Base-by-base conservation (phyloP, 129 eudicot genomes). In the Logfia minima region DNA sequence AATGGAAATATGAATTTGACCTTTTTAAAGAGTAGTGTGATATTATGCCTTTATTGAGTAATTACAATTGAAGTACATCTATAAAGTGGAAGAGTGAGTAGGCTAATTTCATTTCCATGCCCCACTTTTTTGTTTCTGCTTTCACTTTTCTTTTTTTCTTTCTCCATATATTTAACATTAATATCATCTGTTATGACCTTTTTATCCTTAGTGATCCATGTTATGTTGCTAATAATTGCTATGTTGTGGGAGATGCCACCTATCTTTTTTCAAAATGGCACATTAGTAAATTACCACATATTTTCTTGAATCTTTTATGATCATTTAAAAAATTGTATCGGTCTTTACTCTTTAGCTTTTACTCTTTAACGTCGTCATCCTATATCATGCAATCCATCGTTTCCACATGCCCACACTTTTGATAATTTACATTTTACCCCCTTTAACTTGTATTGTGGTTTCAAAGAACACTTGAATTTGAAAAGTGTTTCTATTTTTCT, bases 321-420 rank as follows among this genome's bases (percentile, higher is more conserved):
- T 62, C 24, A 64, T 68, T 66, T 67, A 13, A 11, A 3, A 51
- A 72, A 51, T 67, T 71, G 10, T 3, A 0, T 26, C 28, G 39
- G 28, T 61, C 72, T 62, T 63, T 76, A 28, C 59, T 60, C 76
- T 62, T 64, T 64, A 53, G 55, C 83, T 35, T 35, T 79, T 79
- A 51, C 43, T 60, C 61, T 51, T 72, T 71, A 9, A 4, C 53
- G 59, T 78, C 48, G 31, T 60, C 31, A 61, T 63, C 71, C 18
- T 26, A 71, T 55, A 8, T 43, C 48, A 77, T 77, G 65, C 80
- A 22, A 48, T 48, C 6, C 55, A 14, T 48, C 3, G 18, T 48
- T 28, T 8, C 23, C 34, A 59, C 6, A 60, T 34, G 37, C 22
- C 6, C 52, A 23, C 59, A 31, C 74, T 63, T 71, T 67, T 67